phyloP scores from a whole-genome alignment of 2,329 filamentous ascomycete genomes.

The Alternaria rosae region DNA sequence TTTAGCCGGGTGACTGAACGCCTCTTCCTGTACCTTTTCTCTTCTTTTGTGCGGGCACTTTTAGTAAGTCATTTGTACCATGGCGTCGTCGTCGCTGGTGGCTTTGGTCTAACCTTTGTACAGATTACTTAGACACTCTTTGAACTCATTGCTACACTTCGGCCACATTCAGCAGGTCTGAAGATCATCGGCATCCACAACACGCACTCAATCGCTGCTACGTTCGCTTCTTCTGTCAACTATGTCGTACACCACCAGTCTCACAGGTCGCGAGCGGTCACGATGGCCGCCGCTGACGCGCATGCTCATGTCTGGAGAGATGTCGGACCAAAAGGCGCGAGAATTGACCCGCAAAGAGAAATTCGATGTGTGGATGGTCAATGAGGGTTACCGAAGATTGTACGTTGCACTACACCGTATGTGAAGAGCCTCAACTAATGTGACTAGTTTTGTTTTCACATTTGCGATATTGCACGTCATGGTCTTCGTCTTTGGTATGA shows the following conservation, averaged over 20 bases:
- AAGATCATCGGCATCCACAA: slow-evolving; percentile 42
- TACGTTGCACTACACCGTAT: slow-evolving; percentile 56
- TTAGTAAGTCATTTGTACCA: slow-evolving; percentile 40
- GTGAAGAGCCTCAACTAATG: slow-evolving; percentile 34
- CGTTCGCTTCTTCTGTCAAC: slow-evolving; percentile 20
- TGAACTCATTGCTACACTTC: slow-evolving; percentile 30
- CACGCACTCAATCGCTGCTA: slow-evolving; percentile 21
- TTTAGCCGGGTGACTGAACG: slow-evolving; percentile 46
- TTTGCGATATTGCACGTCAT: slow-evolving; percentile 77
- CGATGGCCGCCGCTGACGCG: slow-evolving; percentile 84
- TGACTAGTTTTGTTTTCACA: slow-evolving; percentile 72
- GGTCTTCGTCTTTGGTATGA: slow-evolving; percentile 80
- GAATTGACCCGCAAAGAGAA: slow-evolving; percentile 73
- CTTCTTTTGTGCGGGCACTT: slow-evolving; percentile 51
- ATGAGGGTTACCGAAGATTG: slow-evolving; percentile 83
- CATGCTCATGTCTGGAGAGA: slow-evolving; percentile 83
- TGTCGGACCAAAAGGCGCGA: slow-evolving; percentile 76
- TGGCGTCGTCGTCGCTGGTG: slow-evolving; percentile 14
- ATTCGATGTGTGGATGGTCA: slow-evolving; percentile 88
- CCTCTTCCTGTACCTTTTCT: slow-evolving; percentile 37
- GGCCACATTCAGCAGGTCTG: slow-evolving; percentile 52
- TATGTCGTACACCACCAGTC: slow-evolving; percentile 45
- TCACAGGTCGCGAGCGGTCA: slow-evolving; percentile 67
- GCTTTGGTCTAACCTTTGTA: slow-evolving; percentile 23
- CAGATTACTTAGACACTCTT: slow-evolving; percentile 45